phyloP scores from a whole-genome alignment of 345 rosid genomes.

The Chamaenerion angustifolium region DNA sequence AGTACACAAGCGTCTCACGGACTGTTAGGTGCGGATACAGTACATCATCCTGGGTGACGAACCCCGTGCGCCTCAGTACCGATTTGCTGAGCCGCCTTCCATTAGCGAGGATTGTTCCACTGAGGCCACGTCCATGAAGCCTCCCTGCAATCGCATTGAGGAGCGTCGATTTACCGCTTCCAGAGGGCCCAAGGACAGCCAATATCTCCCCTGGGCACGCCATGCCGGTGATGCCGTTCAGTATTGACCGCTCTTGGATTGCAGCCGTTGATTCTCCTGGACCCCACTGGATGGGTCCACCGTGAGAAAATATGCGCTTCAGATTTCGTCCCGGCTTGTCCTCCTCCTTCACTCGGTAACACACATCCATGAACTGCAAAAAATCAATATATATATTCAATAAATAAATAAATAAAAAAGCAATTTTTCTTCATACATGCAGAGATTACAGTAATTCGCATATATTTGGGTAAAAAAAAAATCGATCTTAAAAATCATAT shows the following conservation, averaged over 20 bases:
- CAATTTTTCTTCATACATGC: no score
- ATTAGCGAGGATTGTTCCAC: constrained; percentile 61
- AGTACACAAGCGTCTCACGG: constrained; percentile 72
- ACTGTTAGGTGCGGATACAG: constrained; percentile 82
- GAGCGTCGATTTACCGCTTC: constrained; percentile 85
- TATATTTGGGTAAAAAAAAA: no score
- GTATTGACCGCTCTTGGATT: constrained; percentile 41
- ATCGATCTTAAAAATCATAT: no score
- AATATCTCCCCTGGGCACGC: constrained; percentile 77
- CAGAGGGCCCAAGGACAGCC: constrained; percentile 88
- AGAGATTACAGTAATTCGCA: no score
- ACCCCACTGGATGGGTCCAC: constrained; percentile 8
- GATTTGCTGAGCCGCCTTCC: constrained; percentile 35
- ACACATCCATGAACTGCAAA: constrained; percentile 64
- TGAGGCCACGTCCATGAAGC: constrained; percentile 32
- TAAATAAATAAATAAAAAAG: no score
- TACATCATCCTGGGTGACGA: constrained; percentile 81
- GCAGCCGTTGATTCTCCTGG: constrained; percentile 8
- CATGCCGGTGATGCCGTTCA: constrained; percentile 60
- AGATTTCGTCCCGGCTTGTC: constrained; percentile 14
- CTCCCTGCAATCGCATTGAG: constrained; percentile 70
- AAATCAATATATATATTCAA: no score
- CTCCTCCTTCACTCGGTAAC: constrained; percentile 40
- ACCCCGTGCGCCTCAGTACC: constrained; percentile 52
- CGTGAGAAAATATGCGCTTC: constrained; percentile 18